Evolutionary conservation across 192 early-diverging fungal species (phyloP).

Genomic region (Rhizophlyctis rosea): DNA sequence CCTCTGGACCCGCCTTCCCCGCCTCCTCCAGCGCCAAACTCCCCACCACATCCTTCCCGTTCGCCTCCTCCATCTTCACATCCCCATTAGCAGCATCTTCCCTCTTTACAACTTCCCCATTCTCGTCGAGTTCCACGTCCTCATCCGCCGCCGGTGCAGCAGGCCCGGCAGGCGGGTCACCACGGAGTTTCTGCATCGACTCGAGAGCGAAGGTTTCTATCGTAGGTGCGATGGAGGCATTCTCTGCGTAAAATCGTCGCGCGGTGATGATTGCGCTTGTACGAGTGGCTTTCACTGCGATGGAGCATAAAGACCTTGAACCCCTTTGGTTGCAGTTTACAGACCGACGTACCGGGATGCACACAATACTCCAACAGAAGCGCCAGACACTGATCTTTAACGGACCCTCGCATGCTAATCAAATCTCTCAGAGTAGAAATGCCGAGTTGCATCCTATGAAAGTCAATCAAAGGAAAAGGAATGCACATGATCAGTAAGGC

Average conservation of each 20-base stretch:
- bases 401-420: slow-evolving; percentile 52
- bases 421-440: slow-evolving; percentile 62
- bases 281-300: slow-evolving; percentile 44
- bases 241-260: slow-evolving; percentile 59
- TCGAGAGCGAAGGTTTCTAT: slow-evolving; percentile 50
- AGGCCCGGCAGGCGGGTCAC: background rate
- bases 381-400: slow-evolving; percentile 50
- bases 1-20: background rate
- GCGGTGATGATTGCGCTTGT: slow-evolving; percentile 57
- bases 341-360: slow-evolving; percentile 39
- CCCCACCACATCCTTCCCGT: slow-evolving; percentile 9
- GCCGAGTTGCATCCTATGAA: slow-evolving; percentile 49
- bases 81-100: slow-evolving; percentile 9
- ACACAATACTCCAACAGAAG: slow-evolving; percentile 55
- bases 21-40: slow-evolving; percentile 2
- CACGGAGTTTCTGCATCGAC: slow-evolving; percentile 4
- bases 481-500: slow-evolving; percentile 40
- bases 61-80: slow-evolving; percentile 3
- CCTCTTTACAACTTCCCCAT: slow-evolving; percentile 10
- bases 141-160: slow-evolving; percentile 9
- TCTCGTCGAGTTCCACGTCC: slow-evolving; percentile 19
- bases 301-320: slow-evolving; percentile 1
- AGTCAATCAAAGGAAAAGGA: slow-evolving; percentile 12
- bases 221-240: slow-evolving; percentile 33
- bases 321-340: slow-evolving; percentile 1